These are phyloP conservation scores for Elaeagnus macrophylla DNA, from an alignment of 306 rosid species.

Conservation along the genomic window DNA sequence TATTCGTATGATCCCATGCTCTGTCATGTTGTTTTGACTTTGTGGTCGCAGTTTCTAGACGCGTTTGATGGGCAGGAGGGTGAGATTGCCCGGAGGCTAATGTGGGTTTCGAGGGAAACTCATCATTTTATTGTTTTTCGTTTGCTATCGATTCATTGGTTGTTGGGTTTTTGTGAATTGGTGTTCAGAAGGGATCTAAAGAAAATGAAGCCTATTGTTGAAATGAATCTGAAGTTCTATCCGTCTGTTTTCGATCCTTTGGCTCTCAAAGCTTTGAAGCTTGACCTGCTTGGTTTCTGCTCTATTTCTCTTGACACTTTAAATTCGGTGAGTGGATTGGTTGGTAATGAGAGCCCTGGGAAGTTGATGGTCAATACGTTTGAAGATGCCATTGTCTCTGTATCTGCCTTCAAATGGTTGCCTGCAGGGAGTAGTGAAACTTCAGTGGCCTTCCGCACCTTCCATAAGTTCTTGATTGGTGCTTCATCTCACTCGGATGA, in stretches of 20 bases:
- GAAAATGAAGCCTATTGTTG: conserved; percentile 30
- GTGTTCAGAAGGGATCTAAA: conserved; percentile 29
- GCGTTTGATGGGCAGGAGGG: conserved; percentile 79
- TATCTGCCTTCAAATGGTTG: conserved; percentile 84
- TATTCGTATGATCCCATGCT: conserved; percentile 72
- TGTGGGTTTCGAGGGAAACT: conserved; percentile 58
- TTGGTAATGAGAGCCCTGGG: conserved; percentile 15
- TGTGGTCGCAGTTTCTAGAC: conserved; percentile 60
- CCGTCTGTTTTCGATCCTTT: conserved; percentile 81
- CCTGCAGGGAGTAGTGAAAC: conserved; percentile 79
- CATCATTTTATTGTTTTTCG: conserved; percentile 73
- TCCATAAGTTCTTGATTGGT: conserved; percentile 70
- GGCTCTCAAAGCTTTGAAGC: conserved; percentile 81
- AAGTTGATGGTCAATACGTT: conserved; percentile 51
- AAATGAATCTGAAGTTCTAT: conserved; percentile 38
- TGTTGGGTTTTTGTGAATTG: conserved; percentile 64
- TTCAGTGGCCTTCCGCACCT: conserved; percentile 59
- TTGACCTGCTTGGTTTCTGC: conserved; percentile 76
- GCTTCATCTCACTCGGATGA: conserved; percentile 53
- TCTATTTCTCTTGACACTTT: conserved; percentile 22
- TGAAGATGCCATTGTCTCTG: conserved; percentile 67
- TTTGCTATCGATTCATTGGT: conserved; percentile 78
- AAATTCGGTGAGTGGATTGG: conserved; percentile 29
- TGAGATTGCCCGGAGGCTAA: conserved; percentile 49
- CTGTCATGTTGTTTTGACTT: conserved; percentile 70